Evolutionary conservation across 495 filamentous ascomycete species (phyloP), one percentile per base, ranked within the genome.

Genomic region (Pseudevernia furfuracea): DNA sequence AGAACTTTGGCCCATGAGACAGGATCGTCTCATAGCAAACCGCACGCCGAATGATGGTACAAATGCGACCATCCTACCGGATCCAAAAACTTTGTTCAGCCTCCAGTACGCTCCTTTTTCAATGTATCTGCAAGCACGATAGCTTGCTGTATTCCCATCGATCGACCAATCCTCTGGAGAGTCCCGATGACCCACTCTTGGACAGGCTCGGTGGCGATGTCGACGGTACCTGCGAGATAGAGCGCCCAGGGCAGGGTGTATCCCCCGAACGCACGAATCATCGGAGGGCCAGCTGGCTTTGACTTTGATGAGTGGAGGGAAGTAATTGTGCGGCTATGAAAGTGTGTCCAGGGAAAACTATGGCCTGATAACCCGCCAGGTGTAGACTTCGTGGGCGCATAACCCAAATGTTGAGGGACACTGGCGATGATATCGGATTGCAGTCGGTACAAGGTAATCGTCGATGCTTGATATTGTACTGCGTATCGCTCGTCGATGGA

Each of bases 111-210:
- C 23, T 23, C 15, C 46, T 28, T 28, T 1, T 15, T 15, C 15
- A 68, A 25, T 77, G 74, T 58, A 75, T 75, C 63, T 36, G 67
- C 70, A 41, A 81, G 48, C 11, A 77, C 75, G 38, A 78, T 65
- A 10, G 80, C 79, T 66, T 82, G 80, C 53, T 78, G 75, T n/a
- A 83, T 74, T 1, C 79, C 79, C 72, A 80, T 76, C 14, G 71
- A 71, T 36, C 78, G 65, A 12, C 78, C 75, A 61, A 83, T 79
- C 59, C 74, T 68, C 36, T 67, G 64, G 10, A 81, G 69, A 60
- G 76, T 78, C 9, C 74, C 66, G 4, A 73, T 66, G 23, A 78
- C 76, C 80, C 80, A 83, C 19, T 68, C 68, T 7, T 75, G 77
- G 17, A 79, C 68, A 15, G 72, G 61, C 37, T 77, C 71, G 6